Conservation (phyloP, 78 protist genomes). For the Dictyostelium capitatum region DNA sequence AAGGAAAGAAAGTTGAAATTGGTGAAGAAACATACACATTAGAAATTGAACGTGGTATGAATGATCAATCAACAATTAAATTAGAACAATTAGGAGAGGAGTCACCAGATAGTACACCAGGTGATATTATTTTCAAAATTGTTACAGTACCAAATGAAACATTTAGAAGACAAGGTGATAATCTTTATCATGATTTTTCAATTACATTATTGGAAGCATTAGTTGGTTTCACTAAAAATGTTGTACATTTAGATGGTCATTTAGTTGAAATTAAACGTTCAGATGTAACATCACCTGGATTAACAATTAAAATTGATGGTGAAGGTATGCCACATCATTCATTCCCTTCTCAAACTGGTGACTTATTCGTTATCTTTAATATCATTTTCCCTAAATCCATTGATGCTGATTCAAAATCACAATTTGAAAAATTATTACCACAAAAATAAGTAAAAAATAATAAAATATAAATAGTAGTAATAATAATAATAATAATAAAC, state of each 20-base stretch:
- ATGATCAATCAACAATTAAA: slow-evolving; percentile 62
- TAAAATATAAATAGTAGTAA: too few species aligned
- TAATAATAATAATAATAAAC: too few species aligned
- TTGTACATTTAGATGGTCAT: slow-evolving; percentile 70
- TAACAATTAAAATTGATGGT: slow-evolving; percentile 24
- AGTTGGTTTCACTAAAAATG: slow-evolving; percentile 68
- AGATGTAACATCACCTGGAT: slow-evolving; percentile 70
- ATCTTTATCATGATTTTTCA: slow-evolving; percentile 47
- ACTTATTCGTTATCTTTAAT: slow-evolving; percentile 59
- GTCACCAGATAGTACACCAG: slow-evolving; percentile 86
- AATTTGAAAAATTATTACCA: not conserved
- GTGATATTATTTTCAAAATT: slow-evolving; percentile 86
- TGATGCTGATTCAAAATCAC: slow-evolving; percentile 5
- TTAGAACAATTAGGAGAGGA: slow-evolving; percentile 81
- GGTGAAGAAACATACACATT: slow-evolving; percentile 69
- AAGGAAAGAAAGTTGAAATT: slow-evolving; percentile 78
- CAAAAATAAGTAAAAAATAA: too few species aligned
- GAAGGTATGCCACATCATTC: slow-evolving; percentile 85
- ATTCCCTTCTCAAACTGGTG: slow-evolving; percentile 75
- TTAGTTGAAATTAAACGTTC: slow-evolving; percentile 34
- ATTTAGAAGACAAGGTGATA: slow-evolving; percentile 68
- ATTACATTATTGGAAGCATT: slow-evolving; percentile 81
- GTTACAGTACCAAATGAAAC: slow-evolving; percentile 50
- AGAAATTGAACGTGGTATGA: slow-evolving; percentile 87
- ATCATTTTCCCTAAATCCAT: slow-evolving; percentile 62